Evolutionary conservation across 345 rosid species (phyloP).

Genomic region (Melaleuca alternifolia): DNA sequence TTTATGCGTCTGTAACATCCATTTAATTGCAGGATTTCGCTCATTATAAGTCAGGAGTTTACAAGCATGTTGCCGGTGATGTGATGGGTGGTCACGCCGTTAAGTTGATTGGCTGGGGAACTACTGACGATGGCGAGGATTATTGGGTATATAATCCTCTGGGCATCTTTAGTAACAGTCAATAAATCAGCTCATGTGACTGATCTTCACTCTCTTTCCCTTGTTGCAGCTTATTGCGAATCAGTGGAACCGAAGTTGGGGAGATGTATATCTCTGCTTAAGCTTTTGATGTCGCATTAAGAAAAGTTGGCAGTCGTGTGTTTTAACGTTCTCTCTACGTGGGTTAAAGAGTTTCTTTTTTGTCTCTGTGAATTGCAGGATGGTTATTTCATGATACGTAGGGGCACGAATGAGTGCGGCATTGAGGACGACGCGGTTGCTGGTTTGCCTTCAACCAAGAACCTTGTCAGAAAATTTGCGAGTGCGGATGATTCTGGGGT

Average conservation of each 20-base stretch:
- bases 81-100: constrained; percentile 91
- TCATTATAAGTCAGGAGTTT: constrained; percentile 89
- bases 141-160: constrained; percentile 55
- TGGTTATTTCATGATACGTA: constrained; percentile 80
- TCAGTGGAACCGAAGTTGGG: constrained; percentile 94
- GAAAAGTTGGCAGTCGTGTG: not conserved
- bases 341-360: not conserved
- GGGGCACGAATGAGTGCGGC: constrained; percentile 88
- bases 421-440: constrained; percentile 73
- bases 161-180: not conserved
- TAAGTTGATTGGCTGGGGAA: constrained; percentile 97
- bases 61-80: constrained; percentile 69
- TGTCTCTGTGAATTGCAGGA: constrained; percentile 37
- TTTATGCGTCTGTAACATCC: not conserved
- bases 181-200: not conserved
- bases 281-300: not conserved
- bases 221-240: constrained; percentile 77
- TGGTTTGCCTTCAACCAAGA: constrained; percentile 73
- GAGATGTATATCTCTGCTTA: constrained; percentile 53
- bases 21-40: constrained; percentile 64
- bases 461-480: constrained; percentile 38
- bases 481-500: constrained; percentile 16
- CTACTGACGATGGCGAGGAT: constrained; percentile 72
- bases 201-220: not conserved
- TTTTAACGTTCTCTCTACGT: not conserved